phyloP scores from a whole-genome alignment of 768 basidiomycete genomes.

The Boletus vinaceobasis region DNA sequence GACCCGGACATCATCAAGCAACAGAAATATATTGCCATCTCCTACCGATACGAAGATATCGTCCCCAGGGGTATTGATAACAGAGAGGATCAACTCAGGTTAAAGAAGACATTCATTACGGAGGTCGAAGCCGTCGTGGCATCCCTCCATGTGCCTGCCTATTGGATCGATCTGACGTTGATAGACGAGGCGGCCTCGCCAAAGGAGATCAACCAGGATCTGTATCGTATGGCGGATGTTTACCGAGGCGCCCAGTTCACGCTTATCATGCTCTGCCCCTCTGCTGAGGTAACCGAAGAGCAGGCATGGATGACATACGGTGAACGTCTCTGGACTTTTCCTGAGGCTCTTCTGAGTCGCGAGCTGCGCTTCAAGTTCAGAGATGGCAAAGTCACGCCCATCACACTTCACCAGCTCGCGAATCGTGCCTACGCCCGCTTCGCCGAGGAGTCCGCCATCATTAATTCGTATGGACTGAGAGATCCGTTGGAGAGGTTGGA shows the following conservation, averaged over 20 bases:
- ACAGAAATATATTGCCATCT: conserved; percentile 19
- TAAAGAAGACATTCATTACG: background rate
- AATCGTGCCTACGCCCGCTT: conserved; percentile 17
- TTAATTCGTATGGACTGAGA: conserved; percentile 18
- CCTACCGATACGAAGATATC: conserved; percentile 15
- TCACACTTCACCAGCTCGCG: conserved; percentile 25
- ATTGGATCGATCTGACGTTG: conserved; percentile 21
- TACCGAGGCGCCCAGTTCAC: conserved; percentile 23
- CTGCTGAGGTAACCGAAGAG: background rate
- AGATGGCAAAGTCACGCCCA: conserved; percentile 7
- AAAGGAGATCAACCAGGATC: conserved; percentile 12
- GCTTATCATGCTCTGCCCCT: conserved; percentile 17
- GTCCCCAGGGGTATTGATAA: background rate
- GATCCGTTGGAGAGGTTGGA: conserved; percentile 26
- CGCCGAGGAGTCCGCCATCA: conserved; percentile 17
- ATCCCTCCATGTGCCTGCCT: conserved; percentile 14
- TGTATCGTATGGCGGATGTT: conserved; percentile 25
- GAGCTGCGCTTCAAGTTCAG: conserved; percentile 15
- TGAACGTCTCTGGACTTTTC: conserved; percentile 25
- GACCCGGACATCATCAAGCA: conserved; percentile 2
- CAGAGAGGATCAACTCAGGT: background rate
- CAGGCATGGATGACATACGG: conserved; percentile 17
- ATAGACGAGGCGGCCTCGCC: background rate
- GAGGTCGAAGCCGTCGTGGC: background rate
- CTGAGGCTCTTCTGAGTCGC: conserved; percentile 20